These are phyloP conservation scores for Colletotrichum plurivorum DNA, from an alignment of 2,329 filamentous ascomycete genomes.

Conservation along the genomic window DNA sequence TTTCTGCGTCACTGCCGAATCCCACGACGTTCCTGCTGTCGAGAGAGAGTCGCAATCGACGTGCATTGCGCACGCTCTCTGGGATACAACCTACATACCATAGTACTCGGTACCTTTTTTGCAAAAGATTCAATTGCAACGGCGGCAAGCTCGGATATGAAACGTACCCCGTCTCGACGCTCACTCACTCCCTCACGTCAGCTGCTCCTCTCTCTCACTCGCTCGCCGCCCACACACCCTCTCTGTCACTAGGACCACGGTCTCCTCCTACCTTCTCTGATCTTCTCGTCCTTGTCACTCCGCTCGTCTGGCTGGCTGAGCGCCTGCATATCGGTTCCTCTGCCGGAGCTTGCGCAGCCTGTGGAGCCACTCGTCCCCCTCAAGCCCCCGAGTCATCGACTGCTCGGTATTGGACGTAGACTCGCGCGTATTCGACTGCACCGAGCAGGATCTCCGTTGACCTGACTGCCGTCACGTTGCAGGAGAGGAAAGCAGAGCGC, in stretches of 20 bases:
- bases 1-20: conserved; percentile 24
- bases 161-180: conserved; percentile 26
- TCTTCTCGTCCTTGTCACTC: conserved; percentile 6
- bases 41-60: background rate
- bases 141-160: conserved; percentile 23
- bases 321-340: conserved; percentile 8
- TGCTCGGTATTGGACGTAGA: conserved; percentile 1
- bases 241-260: background rate
- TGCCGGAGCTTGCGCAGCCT: background rate
- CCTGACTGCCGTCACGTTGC: background rate
- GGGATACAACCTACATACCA: background rate
- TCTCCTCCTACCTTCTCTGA: background rate
- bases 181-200: background rate
- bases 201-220: background rate
- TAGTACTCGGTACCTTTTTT: too few species aligned
- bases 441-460: background rate
- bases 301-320: conserved; percentile 8
- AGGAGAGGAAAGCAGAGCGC: background rate
- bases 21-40: background rate
- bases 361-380: background rate
- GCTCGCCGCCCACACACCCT: background rate
- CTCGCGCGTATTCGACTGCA: background rate
- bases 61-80: background rate
- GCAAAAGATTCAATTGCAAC: conserved; percentile 12
- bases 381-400: conserved; percentile 9